phyloP scores from a whole-genome alignment of 345 rosid species.

The Raphanus raphanistrum region DNA sequence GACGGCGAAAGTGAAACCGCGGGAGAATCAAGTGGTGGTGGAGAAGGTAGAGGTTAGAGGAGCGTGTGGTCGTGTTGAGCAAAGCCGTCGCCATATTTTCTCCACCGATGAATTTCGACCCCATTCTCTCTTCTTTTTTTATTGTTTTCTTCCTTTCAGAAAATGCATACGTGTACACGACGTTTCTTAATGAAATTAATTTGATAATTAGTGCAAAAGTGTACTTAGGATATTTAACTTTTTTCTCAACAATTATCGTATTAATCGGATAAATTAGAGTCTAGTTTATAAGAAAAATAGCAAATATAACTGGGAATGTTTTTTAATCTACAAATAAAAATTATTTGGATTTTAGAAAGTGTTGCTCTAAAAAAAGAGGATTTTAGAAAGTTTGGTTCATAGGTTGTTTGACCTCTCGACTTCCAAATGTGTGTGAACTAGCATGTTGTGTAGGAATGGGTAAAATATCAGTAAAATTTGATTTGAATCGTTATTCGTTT shows the following conservation, averaged over 20 bases:
- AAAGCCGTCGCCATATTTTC: background rate
- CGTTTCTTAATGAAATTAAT: background rate
- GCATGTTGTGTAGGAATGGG: background rate
- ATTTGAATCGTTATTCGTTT: background rate
- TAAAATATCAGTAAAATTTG: too few relatives aligned
- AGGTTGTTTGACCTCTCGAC: background rate
- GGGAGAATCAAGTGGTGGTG: constrained; percentile 18
- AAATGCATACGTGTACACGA: background rate
- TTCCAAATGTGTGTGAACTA: background rate
- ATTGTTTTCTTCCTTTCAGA: background rate
- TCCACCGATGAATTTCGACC: constrained; percentile 1
- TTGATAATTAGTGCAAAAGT: background rate
- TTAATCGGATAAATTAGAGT: background rate
- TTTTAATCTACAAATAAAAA: too few relatives aligned
- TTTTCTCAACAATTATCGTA: background rate
- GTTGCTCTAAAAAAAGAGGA: too few relatives aligned
- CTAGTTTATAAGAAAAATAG: background rate
- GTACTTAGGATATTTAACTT: background rate
- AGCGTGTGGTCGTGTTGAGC: background rate
- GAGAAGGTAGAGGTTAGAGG: background rate
- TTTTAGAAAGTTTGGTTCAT: background rate
- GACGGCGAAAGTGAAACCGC: constrained; percentile 29
- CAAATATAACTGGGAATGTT: background rate
- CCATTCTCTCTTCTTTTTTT: background rate
- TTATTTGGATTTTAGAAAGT: too few relatives aligned